Base-by-base conservation (phyloP, 139 green algal genomes). In the Chlorella sorokiniana region DNA sequence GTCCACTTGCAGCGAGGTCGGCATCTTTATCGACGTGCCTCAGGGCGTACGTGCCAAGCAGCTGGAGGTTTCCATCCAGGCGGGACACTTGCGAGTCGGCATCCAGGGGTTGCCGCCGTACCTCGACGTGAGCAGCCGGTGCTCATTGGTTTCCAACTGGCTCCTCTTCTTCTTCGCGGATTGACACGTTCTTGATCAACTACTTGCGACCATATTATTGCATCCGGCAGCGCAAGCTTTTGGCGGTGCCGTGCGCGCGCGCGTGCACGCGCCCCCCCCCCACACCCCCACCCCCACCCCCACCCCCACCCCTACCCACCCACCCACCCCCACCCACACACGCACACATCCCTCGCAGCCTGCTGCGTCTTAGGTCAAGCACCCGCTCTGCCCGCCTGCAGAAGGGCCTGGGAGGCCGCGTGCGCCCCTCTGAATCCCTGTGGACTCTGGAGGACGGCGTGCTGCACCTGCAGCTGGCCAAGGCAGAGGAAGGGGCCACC, bases 381-480 rank as follows among this genome's bases (percentile, higher is more conserved):
- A n/a, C n/a, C n/a, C n/a, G n/a, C n/a, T n/a, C n/a, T 67, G 20
- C 40, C 11, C 59, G 23, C 1, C 33, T 29, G 61, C 89, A 97
- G 89, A 88, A 90, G n/a, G 91, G 93, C 31, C 76, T 97, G 14
- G 72, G 72, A 4, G 88, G 78, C 0, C 8, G 54, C 18, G 88
- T 97, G 35, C 96, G 95, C 69, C 38, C 81, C 4, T 91, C 87
- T 61, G 93, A 97, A 11, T 94, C 85, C 52, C 90, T 93, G 31
- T 98, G 95, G 95, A 98, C 95, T 2, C 63, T 98, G 42, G 91
- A 95, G 77, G 91, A 93, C 74, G 70, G 86, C 9, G 84, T 63
- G 4, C 81, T 95, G 65, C 82, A 92, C 83, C 65, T 98, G 2
- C 82, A 86, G 6, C 84, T 97, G 6, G 85, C 89, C 40, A 98